Evolutionary conservation across 352 stramenopile genomes (phyloP).

Genomic region (Globisporangium ultimum): DNA sequence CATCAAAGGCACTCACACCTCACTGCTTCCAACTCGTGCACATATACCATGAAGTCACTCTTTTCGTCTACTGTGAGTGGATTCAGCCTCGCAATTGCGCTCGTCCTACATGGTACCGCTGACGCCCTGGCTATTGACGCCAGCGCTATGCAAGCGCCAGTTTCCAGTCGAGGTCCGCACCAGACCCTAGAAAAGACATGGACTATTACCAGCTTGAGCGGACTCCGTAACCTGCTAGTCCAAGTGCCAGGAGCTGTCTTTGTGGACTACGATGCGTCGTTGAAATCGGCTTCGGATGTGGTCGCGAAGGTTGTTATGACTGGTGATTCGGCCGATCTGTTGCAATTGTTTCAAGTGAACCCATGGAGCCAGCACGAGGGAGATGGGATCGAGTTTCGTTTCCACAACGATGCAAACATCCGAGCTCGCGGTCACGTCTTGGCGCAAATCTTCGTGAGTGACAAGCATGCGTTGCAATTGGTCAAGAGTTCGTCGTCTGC

Average conservation of each 20-base stretch:
- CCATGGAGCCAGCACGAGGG: background rate
- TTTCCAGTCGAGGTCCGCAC: background rate
- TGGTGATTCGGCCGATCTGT: conserved; percentile 46
- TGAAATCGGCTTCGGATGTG: conserved; percentile 6
- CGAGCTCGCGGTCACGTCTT: background rate
- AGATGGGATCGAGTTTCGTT: background rate
- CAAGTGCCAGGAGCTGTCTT: conserved; percentile 1
- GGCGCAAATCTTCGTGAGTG: background rate
- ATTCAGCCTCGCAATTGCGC: no score
- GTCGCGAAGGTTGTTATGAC: conserved; percentile 49
- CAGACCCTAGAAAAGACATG: conserved; percentile 6
- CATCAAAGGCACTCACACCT: no score
- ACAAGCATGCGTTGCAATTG: background rate
- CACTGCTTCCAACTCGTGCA: no score
- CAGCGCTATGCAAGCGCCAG: no score
- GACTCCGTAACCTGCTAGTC: conserved; percentile 2
- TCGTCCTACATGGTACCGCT: no score
- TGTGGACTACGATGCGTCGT: conserved; percentile 2
- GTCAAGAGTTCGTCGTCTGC: background rate
- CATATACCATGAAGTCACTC: no score
- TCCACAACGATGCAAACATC: background rate
- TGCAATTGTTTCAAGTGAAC: conserved; percentile 36
- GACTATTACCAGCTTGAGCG: background rate
- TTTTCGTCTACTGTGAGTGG: no score
- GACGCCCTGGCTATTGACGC: no score